Conservation (phyloP, 2,329 filamentous ascomycete genomes). For the Hymenoscyphus albidus region DNA sequence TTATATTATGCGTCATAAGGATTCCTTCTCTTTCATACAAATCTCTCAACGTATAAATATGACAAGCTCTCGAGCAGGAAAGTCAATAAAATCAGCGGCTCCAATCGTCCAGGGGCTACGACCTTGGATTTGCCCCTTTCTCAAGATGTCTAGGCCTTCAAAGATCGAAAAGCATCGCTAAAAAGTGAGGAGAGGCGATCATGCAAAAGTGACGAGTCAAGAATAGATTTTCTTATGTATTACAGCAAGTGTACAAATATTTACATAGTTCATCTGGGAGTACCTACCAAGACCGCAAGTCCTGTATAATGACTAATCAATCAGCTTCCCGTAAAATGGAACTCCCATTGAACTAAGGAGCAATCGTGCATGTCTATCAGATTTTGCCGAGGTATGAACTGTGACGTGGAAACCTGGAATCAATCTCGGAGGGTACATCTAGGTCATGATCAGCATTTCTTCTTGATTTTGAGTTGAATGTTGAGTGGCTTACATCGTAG, state of each 20-base stretch:
- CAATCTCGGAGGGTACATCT: conserved; percentile 55
- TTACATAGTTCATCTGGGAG: conserved; percentile 17
- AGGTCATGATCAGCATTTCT: conserved; percentile 16
- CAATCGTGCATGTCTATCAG: conserved; percentile 31
- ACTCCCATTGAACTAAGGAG: conserved; percentile 31
- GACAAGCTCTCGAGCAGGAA: too few relatives aligned
- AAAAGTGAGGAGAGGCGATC: not conserved
- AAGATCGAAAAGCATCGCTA: not conserved
- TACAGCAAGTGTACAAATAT: conserved; percentile 26
- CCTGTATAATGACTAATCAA: conserved; percentile 23
- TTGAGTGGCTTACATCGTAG: conserved; percentile 69
- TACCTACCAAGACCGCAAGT: conserved; percentile 6
- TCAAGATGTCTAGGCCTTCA: too few relatives aligned
- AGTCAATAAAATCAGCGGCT: too few relatives aligned
- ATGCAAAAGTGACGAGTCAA: not conserved
- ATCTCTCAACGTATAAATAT: too few relatives aligned
- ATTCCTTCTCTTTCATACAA: too few relatives aligned
- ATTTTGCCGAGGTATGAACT: conserved; percentile 33
- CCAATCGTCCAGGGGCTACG: too few relatives aligned
- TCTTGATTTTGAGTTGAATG: not conserved
- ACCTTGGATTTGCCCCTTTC: too few relatives aligned
- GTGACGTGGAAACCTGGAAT: conserved; percentile 37
- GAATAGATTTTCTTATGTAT: conserved; percentile 9
- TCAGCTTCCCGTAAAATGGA: conserved; percentile 31
- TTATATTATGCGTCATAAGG: too few relatives aligned